These are phyloP conservation scores for Domatiomyces catenatus DNA, from an alignment of 2,329 filamentous ascomycete species.

Conservation along the genomic window DNA sequence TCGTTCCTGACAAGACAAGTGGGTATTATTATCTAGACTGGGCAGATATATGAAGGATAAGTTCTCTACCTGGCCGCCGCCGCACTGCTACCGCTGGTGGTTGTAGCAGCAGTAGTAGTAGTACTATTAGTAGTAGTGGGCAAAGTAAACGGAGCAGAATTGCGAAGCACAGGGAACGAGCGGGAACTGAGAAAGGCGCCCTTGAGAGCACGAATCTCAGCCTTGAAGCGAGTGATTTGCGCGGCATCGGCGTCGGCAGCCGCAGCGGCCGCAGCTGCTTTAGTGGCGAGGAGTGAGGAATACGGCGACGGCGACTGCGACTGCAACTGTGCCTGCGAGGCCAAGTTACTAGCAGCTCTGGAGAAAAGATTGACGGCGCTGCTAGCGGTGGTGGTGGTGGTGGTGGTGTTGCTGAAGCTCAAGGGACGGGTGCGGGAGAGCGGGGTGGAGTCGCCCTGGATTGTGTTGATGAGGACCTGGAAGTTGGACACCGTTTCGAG, in stretches of 20 bases:
- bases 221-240: conserved; percentile 30
- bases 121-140: not conserved
- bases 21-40: no score
- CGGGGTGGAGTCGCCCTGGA: conserved; percentile 19
- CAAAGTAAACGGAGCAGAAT: conserved; percentile 7
- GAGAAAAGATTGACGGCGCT: no score
- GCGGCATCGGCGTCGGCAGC: no score
- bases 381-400: conserved; percentile 22
- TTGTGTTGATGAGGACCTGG: conserved; percentile 10
- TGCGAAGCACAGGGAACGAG: conserved; percentile 35
- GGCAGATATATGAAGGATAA: no score
- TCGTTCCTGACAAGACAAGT: no score
- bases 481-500: conserved; percentile 8
- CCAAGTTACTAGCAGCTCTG: no score
- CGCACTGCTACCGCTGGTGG: no score
- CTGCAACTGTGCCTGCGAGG: no score
- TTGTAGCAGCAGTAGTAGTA: no score
- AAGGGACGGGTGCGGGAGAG: conserved; percentile 10
- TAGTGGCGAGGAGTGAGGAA: conserved; percentile 13
- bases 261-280: conserved; percentile 36
- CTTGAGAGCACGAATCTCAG: conserved; percentile 48
- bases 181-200: conserved; percentile 47
- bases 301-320: conserved; percentile 11
- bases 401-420: conserved; percentile 18
- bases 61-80: no score